A percentile compares a stretch with the other conserved stretches of the same genome.
Evolutionary conservation across 352 stramenopile genomes (phyloP).

Genomic region (Globisporangium middletonii): DNA sequence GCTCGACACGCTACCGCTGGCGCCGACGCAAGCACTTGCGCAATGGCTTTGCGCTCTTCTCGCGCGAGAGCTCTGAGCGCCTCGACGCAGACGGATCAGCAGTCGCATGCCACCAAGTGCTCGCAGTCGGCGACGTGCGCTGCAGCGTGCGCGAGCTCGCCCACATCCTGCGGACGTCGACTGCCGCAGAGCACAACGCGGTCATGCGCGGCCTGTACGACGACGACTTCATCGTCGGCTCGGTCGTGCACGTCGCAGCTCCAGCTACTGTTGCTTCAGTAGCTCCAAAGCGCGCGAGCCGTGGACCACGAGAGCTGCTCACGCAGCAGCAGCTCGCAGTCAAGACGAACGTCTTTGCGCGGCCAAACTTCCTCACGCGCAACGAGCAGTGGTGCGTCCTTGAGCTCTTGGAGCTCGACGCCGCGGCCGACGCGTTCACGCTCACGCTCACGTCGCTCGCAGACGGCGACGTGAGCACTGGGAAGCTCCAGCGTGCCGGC

Average conservation of each 20-base stretch:
- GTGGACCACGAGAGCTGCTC: neutral
- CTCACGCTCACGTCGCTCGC: neutral
- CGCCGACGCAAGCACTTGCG: neutral
- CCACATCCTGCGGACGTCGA: slow-evolving; percentile 17
- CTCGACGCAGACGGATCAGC: neutral
- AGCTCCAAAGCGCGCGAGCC: neutral
- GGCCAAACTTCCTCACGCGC: slow-evolving; percentile 21
- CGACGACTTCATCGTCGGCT: slow-evolving; percentile 41
- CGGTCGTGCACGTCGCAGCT: slow-evolving; percentile 21
- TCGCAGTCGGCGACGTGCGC: slow-evolving; percentile 9
- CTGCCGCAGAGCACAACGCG: slow-evolving; percentile 29
- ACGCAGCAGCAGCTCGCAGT: slow-evolving; percentile 17
- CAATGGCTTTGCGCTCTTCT: slow-evolving; percentile 21
- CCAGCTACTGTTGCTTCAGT: neutral
- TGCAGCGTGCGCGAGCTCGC: slow-evolving; percentile 15
- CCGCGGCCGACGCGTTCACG: slow-evolving; percentile 11
- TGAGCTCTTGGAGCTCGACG: slow-evolving; percentile 14
- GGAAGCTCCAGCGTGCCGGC: too few relatives aligned
- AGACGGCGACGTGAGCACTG: neutral
- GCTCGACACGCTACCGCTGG: neutral
- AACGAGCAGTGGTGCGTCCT: slow-evolving; percentile 33
- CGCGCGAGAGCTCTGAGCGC: neutral
- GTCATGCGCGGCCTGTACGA: slow-evolving; percentile 37
- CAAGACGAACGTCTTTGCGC: slow-evolving; percentile 28
- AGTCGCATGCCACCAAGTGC: slow-evolving; percentile 7